These are phyloP conservation scores for Auricularia sp. DNA, from an alignment of 768 basidiomycete genomes.

Conservation along the genomic window DNA sequence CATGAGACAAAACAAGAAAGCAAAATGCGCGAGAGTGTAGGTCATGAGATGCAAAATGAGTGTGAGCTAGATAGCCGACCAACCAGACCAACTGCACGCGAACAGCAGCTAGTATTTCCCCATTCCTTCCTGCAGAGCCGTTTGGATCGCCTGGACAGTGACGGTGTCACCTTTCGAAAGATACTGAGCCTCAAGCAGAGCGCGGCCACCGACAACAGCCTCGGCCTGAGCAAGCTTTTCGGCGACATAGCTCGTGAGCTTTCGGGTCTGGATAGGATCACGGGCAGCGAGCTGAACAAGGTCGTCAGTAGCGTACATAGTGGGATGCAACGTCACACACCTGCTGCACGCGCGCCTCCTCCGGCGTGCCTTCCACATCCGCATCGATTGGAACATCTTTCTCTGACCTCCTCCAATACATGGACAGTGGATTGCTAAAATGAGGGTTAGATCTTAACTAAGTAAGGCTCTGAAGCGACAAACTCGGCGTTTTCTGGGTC, in stretches of 20 bases:
- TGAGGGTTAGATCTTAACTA: not conserved
- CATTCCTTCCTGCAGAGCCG: constrained; percentile 1
- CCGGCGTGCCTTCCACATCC: constrained; percentile 58
- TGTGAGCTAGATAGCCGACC: not conserved
- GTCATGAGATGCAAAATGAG: not conserved
- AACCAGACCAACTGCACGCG: not conserved
- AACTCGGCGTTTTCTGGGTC: constrained; percentile 20
- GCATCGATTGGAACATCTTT: constrained; percentile 38
- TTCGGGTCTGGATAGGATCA: constrained; percentile 61
- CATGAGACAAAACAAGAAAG: constrained; percentile 1
- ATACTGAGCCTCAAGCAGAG: constrained; percentile 48
- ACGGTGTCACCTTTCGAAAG: constrained; percentile 59
- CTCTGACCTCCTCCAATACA: constrained; percentile 62
- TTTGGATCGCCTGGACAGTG: constrained; percentile 57
- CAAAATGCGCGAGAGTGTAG: not conserved
- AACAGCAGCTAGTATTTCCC: not conserved
- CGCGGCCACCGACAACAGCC: constrained; percentile 43
- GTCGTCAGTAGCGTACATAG: not conserved
- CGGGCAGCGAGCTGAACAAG: constrained; percentile 48
- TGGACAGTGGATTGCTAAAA: constrained; percentile 35
- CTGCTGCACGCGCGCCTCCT: constrained; percentile 63
- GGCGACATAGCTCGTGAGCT: constrained; percentile 52
- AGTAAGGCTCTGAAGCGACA: not conserved
- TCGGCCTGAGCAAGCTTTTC: constrained; percentile 55
- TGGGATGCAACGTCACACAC: constrained; percentile 30